Evolutionary conservation across 163 green algal species (phyloP), one percentile per base, ranked within the genome.

Genomic region (Chlorella variabilis): DNA sequence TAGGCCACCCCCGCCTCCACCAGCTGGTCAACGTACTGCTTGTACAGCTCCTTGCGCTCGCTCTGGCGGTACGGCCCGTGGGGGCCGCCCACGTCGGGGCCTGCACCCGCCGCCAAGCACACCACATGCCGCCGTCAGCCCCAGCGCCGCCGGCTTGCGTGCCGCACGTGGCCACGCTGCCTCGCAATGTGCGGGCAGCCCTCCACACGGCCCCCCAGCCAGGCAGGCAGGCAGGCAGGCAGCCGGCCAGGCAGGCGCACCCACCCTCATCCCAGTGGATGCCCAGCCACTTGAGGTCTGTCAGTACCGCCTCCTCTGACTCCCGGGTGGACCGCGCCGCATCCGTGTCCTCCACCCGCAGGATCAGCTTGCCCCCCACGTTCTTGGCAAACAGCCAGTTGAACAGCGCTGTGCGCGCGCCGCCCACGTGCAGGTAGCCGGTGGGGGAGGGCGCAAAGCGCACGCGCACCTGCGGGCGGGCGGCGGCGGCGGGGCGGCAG

Each of bases 271-370:
- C 96, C 94, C 95, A 99, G 49, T 94, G 84, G 54, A 99, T 90
- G 45, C 97, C 97, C 71, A 99, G 90, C 97, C 97, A 99, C 62
- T 91, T 89, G 36, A 99, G 91, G 85, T 99, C 97, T 21, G 86
- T 80, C 49, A 99, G 83, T 84, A 99, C 93, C 11, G 91, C 93
- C 62, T 96, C 86, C 87, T 99, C 97, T 31, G 86, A 95, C 80
- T 96, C 97, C 3, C 86, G 85, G 0, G 97, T 99, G 36, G 92
- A 98, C n/a, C 97, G 91, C 29, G 96, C 94, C 63, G 89, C 86
- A 85, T 99, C 97, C 8, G 97, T 99, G 90, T 99, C 97, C 91
- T 99, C 97, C 27, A 99, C 83, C 34, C 96, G 91, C 31, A 99
- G 86, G 31, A 99, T 90, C 77, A 99, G 92, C 89, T 97, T 97